Conservation (phyloP, 257 asterid genomes). For the Forsythia suspensa region DNA sequence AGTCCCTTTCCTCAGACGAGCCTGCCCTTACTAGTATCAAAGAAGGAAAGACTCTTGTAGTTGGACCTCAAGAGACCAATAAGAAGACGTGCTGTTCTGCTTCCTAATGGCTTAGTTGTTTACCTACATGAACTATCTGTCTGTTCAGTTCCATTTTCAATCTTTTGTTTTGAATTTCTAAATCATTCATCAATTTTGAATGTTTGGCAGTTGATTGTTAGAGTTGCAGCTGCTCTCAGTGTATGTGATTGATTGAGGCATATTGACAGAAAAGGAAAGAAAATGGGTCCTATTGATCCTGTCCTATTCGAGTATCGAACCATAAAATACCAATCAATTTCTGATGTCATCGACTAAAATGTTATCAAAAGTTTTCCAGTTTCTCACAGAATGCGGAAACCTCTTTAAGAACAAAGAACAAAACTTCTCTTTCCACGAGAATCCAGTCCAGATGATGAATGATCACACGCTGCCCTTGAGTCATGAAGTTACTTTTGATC, state of each 20-base stretch:
- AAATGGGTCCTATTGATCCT: too few relatives aligned
- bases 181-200: background rate
- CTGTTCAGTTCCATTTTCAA: background rate
- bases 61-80: conserved; percentile 30
- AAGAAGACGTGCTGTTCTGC: conserved; percentile 34
- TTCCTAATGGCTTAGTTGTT: conserved; percentile 6
- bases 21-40: conserved; percentile 20
- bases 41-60: conserved; percentile 37
- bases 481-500: too few relatives aligned
- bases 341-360: background rate
- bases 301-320: too few relatives aligned
- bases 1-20: conserved; percentile 31
- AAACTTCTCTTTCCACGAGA: too few relatives aligned
- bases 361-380: too few relatives aligned
- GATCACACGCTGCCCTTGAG: too few relatives aligned
- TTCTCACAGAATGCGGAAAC: too few relatives aligned
- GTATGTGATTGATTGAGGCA: background rate
- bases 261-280: too few relatives aligned
- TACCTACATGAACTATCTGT: background rate
- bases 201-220: conserved; percentile 2
- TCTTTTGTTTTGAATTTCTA: conserved; percentile 3
- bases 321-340: background rate
- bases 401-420: too few relatives aligned
- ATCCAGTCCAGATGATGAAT: too few relatives aligned
- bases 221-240: background rate